Evolutionary conservation across 305 asterid species (phyloP).

Genomic region (Fraxinus sp.): DNA sequence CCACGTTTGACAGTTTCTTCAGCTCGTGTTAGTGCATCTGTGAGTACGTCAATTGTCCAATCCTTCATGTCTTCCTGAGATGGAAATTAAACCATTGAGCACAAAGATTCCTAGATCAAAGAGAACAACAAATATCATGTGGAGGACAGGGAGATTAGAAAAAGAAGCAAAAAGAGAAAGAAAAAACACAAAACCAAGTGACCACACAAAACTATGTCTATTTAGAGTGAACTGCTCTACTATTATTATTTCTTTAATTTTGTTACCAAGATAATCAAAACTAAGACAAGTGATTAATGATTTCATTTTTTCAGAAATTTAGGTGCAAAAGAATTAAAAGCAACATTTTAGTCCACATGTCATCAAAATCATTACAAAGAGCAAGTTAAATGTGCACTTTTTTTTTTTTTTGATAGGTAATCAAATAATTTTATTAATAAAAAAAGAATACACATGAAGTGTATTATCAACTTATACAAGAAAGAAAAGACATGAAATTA

Average conservation of each 20-base stretch:
- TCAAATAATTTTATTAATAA: too few relatives aligned
- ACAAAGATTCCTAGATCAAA: neutral
- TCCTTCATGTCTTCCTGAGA: constrained; percentile 75
- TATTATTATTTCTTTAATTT: neutral
- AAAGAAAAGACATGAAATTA: too few relatives aligned
- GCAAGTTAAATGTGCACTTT: neutral
- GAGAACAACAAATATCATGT: neutral
- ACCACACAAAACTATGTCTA: neutral
- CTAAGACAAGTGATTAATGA: neutral
- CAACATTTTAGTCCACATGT: neutral
- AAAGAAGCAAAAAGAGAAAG: neutral
- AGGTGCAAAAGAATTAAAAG: neutral
- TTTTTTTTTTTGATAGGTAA: too few relatives aligned
- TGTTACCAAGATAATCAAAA: neutral
- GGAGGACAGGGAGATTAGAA: neutral
- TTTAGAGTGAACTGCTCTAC: neutral
- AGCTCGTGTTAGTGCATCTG: constrained; percentile 71
- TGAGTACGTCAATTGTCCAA: constrained; percentile 67
- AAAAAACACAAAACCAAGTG: neutral
- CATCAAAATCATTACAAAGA: neutral
- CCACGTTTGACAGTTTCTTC: constrained; percentile 67
- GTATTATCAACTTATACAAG: too few relatives aligned
- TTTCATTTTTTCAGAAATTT: neutral
- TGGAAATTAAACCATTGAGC: constrained; percentile 13
- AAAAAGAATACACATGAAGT: too few relatives aligned